Evolutionary conservation across 305 asterid species (phyloP).

Genomic region (Fraxinus sp.): DNA sequence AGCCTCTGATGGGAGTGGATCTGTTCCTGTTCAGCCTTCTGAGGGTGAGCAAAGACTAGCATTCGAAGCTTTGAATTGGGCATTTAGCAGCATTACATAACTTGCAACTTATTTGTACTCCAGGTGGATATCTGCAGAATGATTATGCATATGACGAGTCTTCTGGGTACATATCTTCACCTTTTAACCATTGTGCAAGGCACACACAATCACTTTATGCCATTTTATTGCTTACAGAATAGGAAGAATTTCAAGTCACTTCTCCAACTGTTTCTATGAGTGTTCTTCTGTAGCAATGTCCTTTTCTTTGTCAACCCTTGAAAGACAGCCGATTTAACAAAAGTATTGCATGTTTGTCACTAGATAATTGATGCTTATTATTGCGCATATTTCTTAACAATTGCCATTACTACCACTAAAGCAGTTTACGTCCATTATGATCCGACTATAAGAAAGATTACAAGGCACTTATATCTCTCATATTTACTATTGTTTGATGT

Average conservation of each 20-base stretch:
- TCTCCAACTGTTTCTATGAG: not conserved
- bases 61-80: slow-evolving; percentile 23
- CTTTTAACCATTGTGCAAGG: slow-evolving; percentile 4
- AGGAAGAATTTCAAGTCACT: not conserved
- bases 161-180: slow-evolving; percentile 57
- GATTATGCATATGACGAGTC: slow-evolving; percentile 81
- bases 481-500: not conserved
- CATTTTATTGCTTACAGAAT: not conserved
- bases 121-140: slow-evolving; percentile 62
- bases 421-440: not conserved
- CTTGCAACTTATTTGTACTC: slow-evolving; percentile 28
- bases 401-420: not conserved
- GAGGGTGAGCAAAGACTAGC: slow-evolving; percentile 41
- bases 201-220: not conserved
- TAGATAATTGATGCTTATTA: not conserved
- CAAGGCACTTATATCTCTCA: not conserved
- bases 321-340: not conserved
- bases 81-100: slow-evolving; percentile 20
- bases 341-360: not conserved
- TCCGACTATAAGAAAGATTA: not conserved
- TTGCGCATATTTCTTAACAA: not conserved
- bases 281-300: not conserved
- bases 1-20: slow-evolving; percentile 42
- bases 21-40: slow-evolving; percentile 37
- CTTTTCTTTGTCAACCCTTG: not conserved